phyloP scores from a whole-genome alignment of 73 alveolate species.

The Tetrahymena borealis region DNA sequence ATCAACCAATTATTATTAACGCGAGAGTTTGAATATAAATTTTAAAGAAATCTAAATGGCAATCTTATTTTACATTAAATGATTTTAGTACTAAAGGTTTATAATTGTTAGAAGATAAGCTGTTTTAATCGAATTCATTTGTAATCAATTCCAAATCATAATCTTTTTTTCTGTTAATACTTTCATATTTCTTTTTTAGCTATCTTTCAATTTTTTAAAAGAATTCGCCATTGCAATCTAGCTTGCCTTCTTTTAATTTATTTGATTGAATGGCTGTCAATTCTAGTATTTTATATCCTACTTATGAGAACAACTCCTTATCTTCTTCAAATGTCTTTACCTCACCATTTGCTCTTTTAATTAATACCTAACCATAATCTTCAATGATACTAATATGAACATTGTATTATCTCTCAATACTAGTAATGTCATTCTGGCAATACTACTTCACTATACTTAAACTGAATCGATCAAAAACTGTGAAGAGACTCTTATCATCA shows the following conservation, averaged over 20 bases:
- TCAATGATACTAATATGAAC: not conserved
- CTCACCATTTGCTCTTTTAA: not conserved
- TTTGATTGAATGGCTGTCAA: not conserved
- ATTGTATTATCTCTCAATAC: not conserved
- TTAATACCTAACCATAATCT: not conserved
- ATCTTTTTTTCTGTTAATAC: not conserved
- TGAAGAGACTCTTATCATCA: not conserved
- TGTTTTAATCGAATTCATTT: not conserved
- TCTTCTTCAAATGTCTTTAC: not conserved
- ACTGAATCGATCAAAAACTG: not conserved
- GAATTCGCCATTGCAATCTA: not conserved
- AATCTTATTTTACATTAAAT: not conserved
- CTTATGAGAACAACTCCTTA: not conserved
- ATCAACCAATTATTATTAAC: not conserved
- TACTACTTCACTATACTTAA: not conserved
- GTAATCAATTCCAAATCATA: not conserved
- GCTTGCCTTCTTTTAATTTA: not conserved
- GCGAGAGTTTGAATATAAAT: no score
- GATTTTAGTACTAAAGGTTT: not conserved
- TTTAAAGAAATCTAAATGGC: no score
- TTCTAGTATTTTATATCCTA: not conserved
- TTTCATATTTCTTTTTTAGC: not conserved
- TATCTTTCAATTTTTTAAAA: not conserved
- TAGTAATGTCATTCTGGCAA: not conserved
- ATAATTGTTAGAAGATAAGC: not conserved